These are phyloP conservation scores for Claviceps pazoutovae DNA, from an alignment of 2,329 filamentous ascomycete species.

Conservation along the genomic window DNA sequence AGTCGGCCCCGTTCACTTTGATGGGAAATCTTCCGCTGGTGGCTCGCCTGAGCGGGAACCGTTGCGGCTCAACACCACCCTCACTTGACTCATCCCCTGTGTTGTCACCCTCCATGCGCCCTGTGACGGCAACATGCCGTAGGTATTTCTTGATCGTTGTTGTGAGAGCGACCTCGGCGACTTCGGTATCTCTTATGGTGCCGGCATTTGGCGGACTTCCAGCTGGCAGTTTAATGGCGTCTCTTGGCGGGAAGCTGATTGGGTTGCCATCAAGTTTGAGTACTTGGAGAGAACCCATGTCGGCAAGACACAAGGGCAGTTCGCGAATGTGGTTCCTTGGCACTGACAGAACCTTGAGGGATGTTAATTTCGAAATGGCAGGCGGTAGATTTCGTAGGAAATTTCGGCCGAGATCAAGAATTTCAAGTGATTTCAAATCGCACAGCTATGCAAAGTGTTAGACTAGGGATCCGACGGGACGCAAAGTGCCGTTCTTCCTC, in stretches of 20 bases:
- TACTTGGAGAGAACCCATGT: slow-evolving; percentile 80
- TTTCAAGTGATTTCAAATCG: slow-evolving; percentile 74
- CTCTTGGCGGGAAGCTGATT: slow-evolving; percentile 62
- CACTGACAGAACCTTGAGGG: slow-evolving; percentile 77
- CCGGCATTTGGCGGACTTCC: slow-evolving; percentile 42
- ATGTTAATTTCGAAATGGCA: slow-evolving; percentile 67
- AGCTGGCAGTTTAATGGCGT: slow-evolving; percentile 47
- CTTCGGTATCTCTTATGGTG: slow-evolving; percentile 42
- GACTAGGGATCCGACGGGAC: slow-evolving; percentile 10
- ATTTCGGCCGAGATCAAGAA: slow-evolving; percentile 83
- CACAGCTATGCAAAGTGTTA: slow-evolving; percentile 48
- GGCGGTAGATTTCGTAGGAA: slow-evolving; percentile 64
- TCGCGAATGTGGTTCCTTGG: slow-evolving; percentile 78
- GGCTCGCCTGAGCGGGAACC: slow-evolving; percentile 49
- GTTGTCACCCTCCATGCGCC: slow-evolving; percentile 40
- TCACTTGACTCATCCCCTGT: slow-evolving; percentile 54
- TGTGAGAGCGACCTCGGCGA: slow-evolving; percentile 46
- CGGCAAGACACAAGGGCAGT: slow-evolving; percentile 68
- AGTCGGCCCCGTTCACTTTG: slow-evolving; percentile 60
- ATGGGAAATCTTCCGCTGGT: slow-evolving; percentile 54
- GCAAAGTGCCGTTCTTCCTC: slow-evolving; percentile 5
- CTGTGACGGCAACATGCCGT: slow-evolving; percentile 36
- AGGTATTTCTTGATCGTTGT: slow-evolving; percentile 48
- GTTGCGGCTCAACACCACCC: slow-evolving; percentile 58
- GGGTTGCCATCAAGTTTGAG: slow-evolving; percentile 85